Percentiles rank a stretch among this genome's conserved stretches.
Conservation (phyloP, 2,329 filamentous ascomycete genomes). For the Alternaria sp. region DNA sequence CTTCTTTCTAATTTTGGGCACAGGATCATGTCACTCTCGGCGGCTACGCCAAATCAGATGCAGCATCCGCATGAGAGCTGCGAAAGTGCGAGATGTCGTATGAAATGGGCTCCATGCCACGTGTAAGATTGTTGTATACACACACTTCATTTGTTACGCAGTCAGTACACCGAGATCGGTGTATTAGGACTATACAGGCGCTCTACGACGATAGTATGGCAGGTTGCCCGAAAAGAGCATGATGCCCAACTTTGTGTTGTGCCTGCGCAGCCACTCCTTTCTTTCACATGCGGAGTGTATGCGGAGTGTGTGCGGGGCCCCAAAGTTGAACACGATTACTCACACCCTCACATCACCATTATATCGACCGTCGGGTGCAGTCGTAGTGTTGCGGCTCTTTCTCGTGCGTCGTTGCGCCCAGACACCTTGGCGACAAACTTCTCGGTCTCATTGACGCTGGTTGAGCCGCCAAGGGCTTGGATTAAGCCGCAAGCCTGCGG, state of each 20-base stretch:
- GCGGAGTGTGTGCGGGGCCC: neutral
- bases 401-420: neutral
- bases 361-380: neutral
- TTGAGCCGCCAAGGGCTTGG: neutral
- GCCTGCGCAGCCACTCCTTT: neutral
- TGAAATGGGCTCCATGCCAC: neutral
- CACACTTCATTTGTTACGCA: too few species aligned
- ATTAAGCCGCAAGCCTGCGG: neutral
- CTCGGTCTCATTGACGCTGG: constrained; percentile 2
- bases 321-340: neutral
- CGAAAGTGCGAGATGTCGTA: neutral
- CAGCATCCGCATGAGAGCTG: neutral
- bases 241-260: neutral
- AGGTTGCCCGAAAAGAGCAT: neutral
- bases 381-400: constrained; percentile 1
- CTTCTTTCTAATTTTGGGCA: neutral
- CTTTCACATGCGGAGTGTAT: neutral
- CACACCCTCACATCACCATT: neutral
- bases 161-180: neutral
- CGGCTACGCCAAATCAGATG: fast-evolving
- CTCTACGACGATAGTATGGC: neutral
- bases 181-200: neutral
- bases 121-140: too few species aligned
- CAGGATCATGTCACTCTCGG: neutral
- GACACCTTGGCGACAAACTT: neutral